Evolutionary conservation across 345 rosid species (phyloP), one percentile per base, ranked within the genome.

Genomic region (Ricinus communis): DNA sequence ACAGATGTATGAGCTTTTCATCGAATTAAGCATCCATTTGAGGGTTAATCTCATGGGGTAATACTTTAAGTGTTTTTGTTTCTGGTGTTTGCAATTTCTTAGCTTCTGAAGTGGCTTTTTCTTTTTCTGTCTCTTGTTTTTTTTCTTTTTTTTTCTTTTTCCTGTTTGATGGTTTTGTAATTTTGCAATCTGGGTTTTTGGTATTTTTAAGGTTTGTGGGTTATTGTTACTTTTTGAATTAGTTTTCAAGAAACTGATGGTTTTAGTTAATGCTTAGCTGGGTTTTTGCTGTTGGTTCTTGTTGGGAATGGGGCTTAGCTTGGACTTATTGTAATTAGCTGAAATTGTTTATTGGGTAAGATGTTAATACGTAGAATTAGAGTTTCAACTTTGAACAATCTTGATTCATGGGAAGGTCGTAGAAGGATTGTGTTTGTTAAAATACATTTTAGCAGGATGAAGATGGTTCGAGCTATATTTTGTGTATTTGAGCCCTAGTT

Each of bases 1-100:
- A 4, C 98, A 93, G 96, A 88, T 93, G 98, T 91, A 93, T 65
- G 97, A 93, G 89, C 96, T 93, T 76, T 93, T 93, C 89, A 59
- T 88, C 80, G 98, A 93, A 78, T 82, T 93, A 50, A 93, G 98
- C 86, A 84, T 91, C 74, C 97, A 85, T 82, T 82, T 93, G 81
- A 85, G 95, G 38, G 95, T 93, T 81, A 93, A 93, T 86, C 79
- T 93, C 65, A 77, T 91, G 94, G 97, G 98, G 98, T 91, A 84
- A 45, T 63, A 11, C 10, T 31, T 64, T 25, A 62, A 62, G 19
- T 71, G 60, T 18, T 62, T 50, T 51, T 43, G 40, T 18, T 9
- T 24, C 41, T 61, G 36, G 24, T 40, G 38, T 71, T 8, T 62
- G 46, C n/a, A 62, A 62, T 5, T 71, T 60, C 51, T 52, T 50